phyloP scores from a whole-genome alignment of 495 filamentous ascomycete species.

The Staphylotrichum longicolle region DNA sequence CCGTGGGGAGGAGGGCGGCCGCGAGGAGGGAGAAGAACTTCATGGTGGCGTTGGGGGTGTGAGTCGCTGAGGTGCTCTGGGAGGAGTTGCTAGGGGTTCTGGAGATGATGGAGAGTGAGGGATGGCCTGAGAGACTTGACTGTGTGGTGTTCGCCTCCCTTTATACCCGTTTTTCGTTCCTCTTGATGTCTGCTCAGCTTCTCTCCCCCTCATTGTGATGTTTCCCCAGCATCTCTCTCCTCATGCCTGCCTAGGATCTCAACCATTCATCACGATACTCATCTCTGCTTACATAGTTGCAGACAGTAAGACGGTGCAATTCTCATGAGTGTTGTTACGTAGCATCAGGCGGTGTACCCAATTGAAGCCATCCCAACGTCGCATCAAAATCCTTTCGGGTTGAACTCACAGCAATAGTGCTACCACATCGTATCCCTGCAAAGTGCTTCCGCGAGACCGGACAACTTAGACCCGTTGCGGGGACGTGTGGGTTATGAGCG shows the following conservation, averaged over 20 bases:
- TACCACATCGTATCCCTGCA: neutral
- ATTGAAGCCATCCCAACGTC: neutral
- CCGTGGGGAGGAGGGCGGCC: constrained; percentile 41
- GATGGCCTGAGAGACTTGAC: neutral
- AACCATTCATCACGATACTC: too few species aligned
- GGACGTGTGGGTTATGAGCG: neutral
- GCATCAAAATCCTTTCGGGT: neutral
- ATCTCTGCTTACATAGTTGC: neutral
- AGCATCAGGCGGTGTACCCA: neutral
- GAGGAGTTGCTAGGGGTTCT: too few species aligned
- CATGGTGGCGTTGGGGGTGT: constrained; percentile 1
- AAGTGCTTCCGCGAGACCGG: too few species aligned
- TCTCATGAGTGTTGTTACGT: neutral
- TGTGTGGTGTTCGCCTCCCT: neutral
- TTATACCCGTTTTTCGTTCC: neutral
- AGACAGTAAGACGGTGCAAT: constrained; percentile 3
- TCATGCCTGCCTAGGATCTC: too few species aligned
- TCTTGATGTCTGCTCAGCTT: too few species aligned
- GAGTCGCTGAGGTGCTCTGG: neutral
- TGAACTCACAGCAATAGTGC: neutral
- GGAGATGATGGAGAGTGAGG: neutral
- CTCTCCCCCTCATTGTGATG: too few species aligned
- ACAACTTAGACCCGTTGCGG: neutral
- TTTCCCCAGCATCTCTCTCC: too few species aligned
- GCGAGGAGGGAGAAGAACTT: constrained; percentile 24